phyloP scores from a whole-genome alignment of 1,284 basidiomycete genomes.

The Ceratobasidium sp. region DNA sequence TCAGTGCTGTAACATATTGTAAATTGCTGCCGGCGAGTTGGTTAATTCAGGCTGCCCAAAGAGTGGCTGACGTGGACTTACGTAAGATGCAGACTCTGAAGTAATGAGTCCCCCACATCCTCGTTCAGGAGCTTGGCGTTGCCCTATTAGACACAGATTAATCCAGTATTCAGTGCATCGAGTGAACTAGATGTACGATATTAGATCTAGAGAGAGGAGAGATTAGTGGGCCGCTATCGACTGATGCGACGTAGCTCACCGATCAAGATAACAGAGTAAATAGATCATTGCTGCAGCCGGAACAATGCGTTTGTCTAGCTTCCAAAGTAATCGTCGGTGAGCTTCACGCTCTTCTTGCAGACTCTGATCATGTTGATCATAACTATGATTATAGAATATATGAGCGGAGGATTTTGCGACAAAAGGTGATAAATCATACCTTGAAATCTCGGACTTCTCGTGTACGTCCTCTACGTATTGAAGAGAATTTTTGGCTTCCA shows the following conservation, averaged over 20 bases:
- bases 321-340: conserved; percentile 38
- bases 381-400: not conserved
- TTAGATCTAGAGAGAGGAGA: conserved; percentile 11
- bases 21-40: not conserved
- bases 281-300: conserved; percentile 58
- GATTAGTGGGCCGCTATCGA: not conserved
- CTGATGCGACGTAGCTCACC: conserved; percentile 47
- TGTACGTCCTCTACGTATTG: not conserved
- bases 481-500: not conserved
- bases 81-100: conserved; percentile 24
- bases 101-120: conserved; percentile 22
- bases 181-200: not conserved
- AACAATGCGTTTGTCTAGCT: conserved; percentile 51
- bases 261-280: conserved; percentile 59
- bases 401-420: not conserved
- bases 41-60: not conserved
- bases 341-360: conserved; percentile 14
- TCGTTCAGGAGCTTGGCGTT: conserved; percentile 37
- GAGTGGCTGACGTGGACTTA: not conserved
- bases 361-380: not conserved
- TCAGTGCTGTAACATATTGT: conserved; percentile 29
- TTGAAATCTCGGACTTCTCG: not conserved
- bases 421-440: not conserved
- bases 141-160: not conserved
- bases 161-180: not conserved